Evolutionary conservation across 192 early-diverging fungal genomes (phyloP).

Genomic region (Backusella liffmaniae): DNA sequence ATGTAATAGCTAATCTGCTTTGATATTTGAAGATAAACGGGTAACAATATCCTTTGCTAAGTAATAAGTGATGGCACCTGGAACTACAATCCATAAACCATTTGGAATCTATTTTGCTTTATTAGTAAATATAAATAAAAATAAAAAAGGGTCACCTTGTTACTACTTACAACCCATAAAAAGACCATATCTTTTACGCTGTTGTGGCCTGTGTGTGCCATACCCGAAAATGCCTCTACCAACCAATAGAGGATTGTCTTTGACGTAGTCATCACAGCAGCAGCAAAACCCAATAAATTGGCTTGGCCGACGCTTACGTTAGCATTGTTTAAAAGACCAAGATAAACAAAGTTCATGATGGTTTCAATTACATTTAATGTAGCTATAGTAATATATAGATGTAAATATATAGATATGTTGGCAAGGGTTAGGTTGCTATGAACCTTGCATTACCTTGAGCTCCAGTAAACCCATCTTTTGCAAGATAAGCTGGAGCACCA

Average conservation of each 20-base stretch:
- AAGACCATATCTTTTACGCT: neutral
- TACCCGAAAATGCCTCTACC: constrained; percentile 30
- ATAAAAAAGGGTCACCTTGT: neutral
- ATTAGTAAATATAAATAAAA: neutral
- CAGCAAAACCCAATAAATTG: constrained; percentile 29
- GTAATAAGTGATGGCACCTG: constrained; percentile 9
- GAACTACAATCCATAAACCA: constrained; percentile 33
- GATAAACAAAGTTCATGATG: constrained; percentile 22
- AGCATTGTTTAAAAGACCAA: constrained; percentile 3
- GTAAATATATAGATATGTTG: neutral
- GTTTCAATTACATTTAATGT: constrained; percentile 32
- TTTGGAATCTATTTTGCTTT: constrained; percentile 29
- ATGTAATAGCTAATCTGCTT: neutral
- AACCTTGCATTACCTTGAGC: constrained; percentile 28
- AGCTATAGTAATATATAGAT: constrained; percentile 3
- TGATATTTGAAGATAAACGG: neutral
- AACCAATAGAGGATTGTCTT: constrained; percentile 38
- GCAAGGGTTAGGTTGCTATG: too few species aligned
- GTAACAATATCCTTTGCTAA: constrained; percentile 16
- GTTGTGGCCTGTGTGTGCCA: constrained; percentile 31
- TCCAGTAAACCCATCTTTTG: constrained; percentile 34
- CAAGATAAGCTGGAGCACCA: constrained; percentile 25
- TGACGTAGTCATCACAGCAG: constrained; percentile 24
- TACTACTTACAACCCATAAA: constrained; percentile 26
- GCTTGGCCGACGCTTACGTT: constrained; percentile 8